Percentiles rank a stretch among this genome's conserved stretches.
phyloP scores from a whole-genome alignment of 345 rosid genomes.

The Pistacia integerrima region DNA sequence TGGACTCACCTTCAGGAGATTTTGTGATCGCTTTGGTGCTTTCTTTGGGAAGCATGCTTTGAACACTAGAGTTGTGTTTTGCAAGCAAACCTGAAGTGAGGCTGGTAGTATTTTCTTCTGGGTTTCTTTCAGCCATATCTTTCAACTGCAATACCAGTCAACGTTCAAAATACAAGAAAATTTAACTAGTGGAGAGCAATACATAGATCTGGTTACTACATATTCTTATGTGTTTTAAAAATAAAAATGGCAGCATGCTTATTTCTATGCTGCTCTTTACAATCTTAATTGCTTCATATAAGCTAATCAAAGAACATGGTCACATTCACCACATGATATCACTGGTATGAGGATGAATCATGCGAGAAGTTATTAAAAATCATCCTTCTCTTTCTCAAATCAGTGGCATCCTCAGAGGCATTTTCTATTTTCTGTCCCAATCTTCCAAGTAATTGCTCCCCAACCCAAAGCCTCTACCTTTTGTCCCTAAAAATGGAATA shows the following conservation, averaged over 20 bases:
- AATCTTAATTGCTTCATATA: not conserved
- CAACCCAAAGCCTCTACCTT: not conserved
- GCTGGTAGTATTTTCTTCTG: slow-evolving; percentile 40
- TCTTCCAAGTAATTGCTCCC: not conserved
- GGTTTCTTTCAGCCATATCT: slow-evolving; percentile 52
- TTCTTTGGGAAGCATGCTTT: slow-evolving; percentile 26
- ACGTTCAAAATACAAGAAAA: slow-evolving; percentile 18
- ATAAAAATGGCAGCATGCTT: not conserved
- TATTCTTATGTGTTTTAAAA: not conserved
- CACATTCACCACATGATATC: slow-evolving; percentile 3
- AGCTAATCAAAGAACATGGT: not conserved
- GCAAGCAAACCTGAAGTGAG: slow-evolving; percentile 28
- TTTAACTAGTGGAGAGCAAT: not conserved
- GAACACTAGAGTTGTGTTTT: slow-evolving; percentile 25
- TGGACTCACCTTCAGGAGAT: slow-evolving; percentile 41
- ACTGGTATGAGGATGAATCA: slow-evolving; percentile 3
- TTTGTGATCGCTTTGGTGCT: slow-evolving; percentile 36
- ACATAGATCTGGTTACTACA: not conserved
- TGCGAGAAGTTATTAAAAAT: not conserved
- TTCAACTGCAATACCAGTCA: slow-evolving; percentile 56
- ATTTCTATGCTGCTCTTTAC: slow-evolving; percentile 1
- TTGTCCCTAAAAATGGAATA: not conserved
- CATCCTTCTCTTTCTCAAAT: not conserved
- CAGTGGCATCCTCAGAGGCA: not conserved
- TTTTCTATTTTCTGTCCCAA: not conserved